Evolutionary conservation across 2,329 filamentous ascomycete species (phyloP).

Genomic region (Penicillium sp.): DNA sequence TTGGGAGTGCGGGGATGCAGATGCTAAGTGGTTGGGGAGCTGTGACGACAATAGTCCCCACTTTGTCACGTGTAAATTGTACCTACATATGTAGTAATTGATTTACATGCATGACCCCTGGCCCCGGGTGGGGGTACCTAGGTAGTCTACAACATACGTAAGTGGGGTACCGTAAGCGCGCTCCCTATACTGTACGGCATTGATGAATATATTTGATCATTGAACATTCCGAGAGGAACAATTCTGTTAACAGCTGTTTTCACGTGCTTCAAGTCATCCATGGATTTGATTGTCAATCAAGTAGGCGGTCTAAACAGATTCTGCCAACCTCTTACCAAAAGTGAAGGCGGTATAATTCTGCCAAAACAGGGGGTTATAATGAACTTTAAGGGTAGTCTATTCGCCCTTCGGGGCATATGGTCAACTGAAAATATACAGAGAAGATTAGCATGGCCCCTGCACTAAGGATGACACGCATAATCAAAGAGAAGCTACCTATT

Average conservation of each 20-base stretch:
- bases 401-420: slow-evolving; percentile 47
- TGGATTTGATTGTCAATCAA: not conserved
- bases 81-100: not conserved
- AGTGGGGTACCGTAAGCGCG: not conserved
- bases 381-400: not conserved
- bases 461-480: slow-evolving; percentile 91
- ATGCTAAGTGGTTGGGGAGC: not conserved
- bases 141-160: no score
- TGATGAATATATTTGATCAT: not conserved
- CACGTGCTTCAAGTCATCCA: not conserved
- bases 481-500: slow-evolving; percentile 65
- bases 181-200: not conserved
- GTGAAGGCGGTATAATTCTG: not conserved
- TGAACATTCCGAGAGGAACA: not conserved
- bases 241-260: not conserved
- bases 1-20: slow-evolving; percentile 1
- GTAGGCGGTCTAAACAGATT: not conserved
- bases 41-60: slow-evolving; percentile 1
- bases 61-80: not conserved
- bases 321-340: not conserved
- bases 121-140: not conserved
- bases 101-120: not conserved
- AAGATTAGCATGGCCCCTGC: slow-evolving; percentile 75
- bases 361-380: not conserved
- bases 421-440: slow-evolving; percentile 63